These are phyloP conservation scores for Talaromyces trachyspermus DNA, from an alignment of 495 filamentous ascomycete species.

Conservation along the genomic window DNA sequence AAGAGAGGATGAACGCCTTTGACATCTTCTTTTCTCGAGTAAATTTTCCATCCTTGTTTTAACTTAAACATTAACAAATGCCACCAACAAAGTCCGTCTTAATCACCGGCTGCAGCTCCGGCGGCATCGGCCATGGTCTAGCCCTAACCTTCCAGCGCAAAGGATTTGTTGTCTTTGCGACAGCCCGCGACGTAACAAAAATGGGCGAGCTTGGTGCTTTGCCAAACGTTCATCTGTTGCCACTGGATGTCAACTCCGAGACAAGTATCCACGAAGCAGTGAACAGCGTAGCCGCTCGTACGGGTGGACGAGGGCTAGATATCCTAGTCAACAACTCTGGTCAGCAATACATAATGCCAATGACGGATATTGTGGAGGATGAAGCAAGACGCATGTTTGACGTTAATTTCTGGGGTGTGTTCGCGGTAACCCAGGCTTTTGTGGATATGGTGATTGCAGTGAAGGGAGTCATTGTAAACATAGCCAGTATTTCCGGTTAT, in stretches of 20 bases:
- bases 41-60: background rate
- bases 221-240: conserved; percentile 10
- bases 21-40: background rate
- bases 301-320: conserved; percentile 44
- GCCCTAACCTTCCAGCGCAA: conserved; percentile 30
- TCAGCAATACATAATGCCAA: conserved; percentile 41
- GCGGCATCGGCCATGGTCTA: conserved; percentile 36
- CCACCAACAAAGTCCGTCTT: conserved; percentile 21
- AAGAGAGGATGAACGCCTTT: background rate
- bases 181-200: conserved; percentile 24
- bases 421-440: conserved; percentile 50
- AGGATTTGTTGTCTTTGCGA: conserved; percentile 27
- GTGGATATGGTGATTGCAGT: conserved; percentile 42
- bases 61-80: background rate
- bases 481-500: conserved; percentile 1
- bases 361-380: conserved; percentile 43
- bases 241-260: conserved; percentile 16
- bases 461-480: conserved; percentile 48
- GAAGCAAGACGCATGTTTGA: conserved; percentile 50
- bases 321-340: conserved; percentile 65
- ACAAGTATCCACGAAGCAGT: conserved; percentile 14
- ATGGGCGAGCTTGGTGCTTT: conserved; percentile 19
- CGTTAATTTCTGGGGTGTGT: conserved; percentile 54
- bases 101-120: conserved; percentile 43
- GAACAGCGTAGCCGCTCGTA: conserved; percentile 48